These are phyloP conservation scores for Sphaerulina vaccinii DNA, from an alignment of 2,329 filamentous ascomycete species.

Conservation along the genomic window DNA sequence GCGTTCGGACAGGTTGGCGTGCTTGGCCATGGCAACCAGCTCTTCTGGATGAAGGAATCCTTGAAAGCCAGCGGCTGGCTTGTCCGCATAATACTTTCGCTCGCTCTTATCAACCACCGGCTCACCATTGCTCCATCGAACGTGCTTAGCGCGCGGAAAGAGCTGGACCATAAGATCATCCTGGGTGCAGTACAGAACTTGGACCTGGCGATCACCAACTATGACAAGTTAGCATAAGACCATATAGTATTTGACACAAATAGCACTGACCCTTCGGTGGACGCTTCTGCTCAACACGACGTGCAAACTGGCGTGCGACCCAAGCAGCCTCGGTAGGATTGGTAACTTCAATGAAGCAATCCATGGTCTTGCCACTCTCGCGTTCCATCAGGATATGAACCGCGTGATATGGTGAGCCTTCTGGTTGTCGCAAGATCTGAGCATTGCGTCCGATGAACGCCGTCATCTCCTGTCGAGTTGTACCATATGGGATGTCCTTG, in stretches of 20 bases:
- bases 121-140: slow-evolving; percentile 46
- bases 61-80: slow-evolving; percentile 50
- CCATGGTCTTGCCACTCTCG: slow-evolving; percentile 57
- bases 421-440: slow-evolving; percentile 47
- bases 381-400: slow-evolving; percentile 61
- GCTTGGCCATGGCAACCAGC: slow-evolving; percentile 46
- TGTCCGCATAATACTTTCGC: slow-evolving; percentile 48
- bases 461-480: slow-evolving; percentile 50
- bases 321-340: slow-evolving; percentile 40
- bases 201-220: slow-evolving; percentile 50
- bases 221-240: background rate
- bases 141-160: slow-evolving; percentile 53
- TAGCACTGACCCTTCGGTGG: slow-evolving; percentile 37
- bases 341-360: slow-evolving; percentile 53
- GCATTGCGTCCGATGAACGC: slow-evolving; percentile 49
- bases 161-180: slow-evolving; percentile 51
- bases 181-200: slow-evolving; percentile 48
- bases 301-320: slow-evolving; percentile 40
- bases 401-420: slow-evolving; percentile 44
- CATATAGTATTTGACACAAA: too few relatives aligned
- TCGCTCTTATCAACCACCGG: slow-evolving; percentile 35
- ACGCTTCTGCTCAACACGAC: slow-evolving; percentile 39
- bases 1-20: slow-evolving; percentile 50
- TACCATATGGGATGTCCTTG: slow-evolving; percentile 51
- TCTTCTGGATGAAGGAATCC: slow-evolving; percentile 55